Percentiles rank a stretch among this genome's conserved stretches.
Evolutionary conservation across 1,284 basidiomycete species (phyloP).

Genomic region (Cutaneotrichosporon cutaneum): DNA sequence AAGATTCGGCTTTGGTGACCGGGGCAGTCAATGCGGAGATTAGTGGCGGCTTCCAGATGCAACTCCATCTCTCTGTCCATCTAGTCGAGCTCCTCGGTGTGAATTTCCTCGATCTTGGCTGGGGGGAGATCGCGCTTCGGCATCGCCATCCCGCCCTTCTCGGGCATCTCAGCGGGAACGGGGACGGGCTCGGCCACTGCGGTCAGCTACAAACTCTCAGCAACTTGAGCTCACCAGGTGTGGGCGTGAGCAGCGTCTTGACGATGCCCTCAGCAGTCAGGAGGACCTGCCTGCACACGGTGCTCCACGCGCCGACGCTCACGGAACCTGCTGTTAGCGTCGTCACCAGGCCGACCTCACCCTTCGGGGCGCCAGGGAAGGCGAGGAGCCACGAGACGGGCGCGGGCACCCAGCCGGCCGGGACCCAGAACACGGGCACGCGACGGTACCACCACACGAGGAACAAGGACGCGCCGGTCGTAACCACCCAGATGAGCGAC

Average conservation of each 20-base stretch:
- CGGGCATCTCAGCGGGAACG: slow-evolving; percentile 12
- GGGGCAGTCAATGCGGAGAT: not conserved
- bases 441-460: slow-evolving; percentile 87
- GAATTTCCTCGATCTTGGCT: slow-evolving; percentile 38
- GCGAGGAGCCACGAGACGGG: slow-evolving; percentile 75
- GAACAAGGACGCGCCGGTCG: slow-evolving; percentile 76
- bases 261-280: slow-evolving; percentile 66
- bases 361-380: slow-evolving; percentile 47
- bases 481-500: slow-evolving; percentile 70
- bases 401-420: slow-evolving; percentile 76
- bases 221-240: slow-evolving; percentile 20
- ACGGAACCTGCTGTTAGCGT: slow-evolving; percentile 64
- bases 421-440: slow-evolving; percentile 85
- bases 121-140: slow-evolving; percentile 12
- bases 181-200: slow-evolving; percentile 16
- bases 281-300: slow-evolving; percentile 78
- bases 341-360: slow-evolving; percentile 27
- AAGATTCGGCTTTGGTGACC: not conserved
- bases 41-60: not conserved
- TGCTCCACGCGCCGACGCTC: slow-evolving; percentile 85
- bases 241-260: slow-evolving; percentile 55
- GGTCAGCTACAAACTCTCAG: slow-evolving; percentile 7
- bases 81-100: slow-evolving; percentile 41
- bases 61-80: slow-evolving; percentile 1
- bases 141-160: slow-evolving; percentile 8